Base-by-base conservation (phyloP, 2,329 filamentous ascomycete species). In the Curvularia eragrostidis region DNA sequence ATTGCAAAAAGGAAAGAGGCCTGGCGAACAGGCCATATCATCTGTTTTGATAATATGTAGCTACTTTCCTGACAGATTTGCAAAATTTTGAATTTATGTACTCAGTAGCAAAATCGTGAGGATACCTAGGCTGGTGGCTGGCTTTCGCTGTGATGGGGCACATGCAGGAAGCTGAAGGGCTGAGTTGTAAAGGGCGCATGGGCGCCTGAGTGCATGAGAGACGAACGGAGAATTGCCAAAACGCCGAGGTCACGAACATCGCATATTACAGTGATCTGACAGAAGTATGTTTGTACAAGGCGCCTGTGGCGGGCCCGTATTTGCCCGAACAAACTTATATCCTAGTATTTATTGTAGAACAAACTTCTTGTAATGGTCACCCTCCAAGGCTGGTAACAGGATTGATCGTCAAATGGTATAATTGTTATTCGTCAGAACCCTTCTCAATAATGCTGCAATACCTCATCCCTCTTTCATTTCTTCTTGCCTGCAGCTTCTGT, bases 401-500 rank as follows among this genome's bases (percentile, higher is more conserved):
- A 18, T n/a, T 24, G 39, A 12, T 48, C 44, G 28, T 28, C 38
- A 13, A 56, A 36, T 49, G 47, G 47, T 49, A 49, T 39, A 49
- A 19, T 49, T 49, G 38, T 49, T 9, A 8, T n/a, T 30, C n/a
- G 15, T n/a, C 32, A 7, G n/a, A 39, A 21, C 10, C n/a, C 1
- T 1, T 19, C 9, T 49, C 9, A 13, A 28, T 19, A 8, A 28
- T 23, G 39, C 23, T 49, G 23, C 15, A n/a, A 12, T n/a, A 18
- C 7, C 8, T 32, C 10, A 24, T 39, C 18, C 23, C 41, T 32
- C 26, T 15, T 36, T 30, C 61, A 76, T 79, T 92, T 93, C 42
- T 86, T 82, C 79, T 96, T 97, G 21, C 89, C 89, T 79, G 93
- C 93, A 4, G 93, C 93, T 79, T 99, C 95, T 8, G 87, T 90